Base-by-base conservation (phyloP, 495 filamentous ascomycete species). In the Oleoguttula mirabilis region DNA sequence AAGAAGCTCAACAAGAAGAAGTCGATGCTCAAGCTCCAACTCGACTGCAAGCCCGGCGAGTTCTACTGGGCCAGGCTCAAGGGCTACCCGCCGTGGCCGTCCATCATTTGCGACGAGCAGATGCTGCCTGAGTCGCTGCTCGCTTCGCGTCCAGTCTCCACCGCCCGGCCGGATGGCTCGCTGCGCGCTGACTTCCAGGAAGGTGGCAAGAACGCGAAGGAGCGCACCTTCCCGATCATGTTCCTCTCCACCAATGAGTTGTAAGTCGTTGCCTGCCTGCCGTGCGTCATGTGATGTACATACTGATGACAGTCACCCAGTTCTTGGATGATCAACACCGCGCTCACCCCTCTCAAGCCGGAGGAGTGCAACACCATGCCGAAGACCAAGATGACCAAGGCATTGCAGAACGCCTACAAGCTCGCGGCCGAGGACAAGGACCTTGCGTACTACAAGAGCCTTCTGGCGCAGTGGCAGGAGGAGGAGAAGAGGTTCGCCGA, bases 221-320 rank as follows among this genome's bases (percentile, higher is more conserved):
- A 94, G 60, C 72, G 88, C 31, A 86, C 82, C 4, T 94, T 81
- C 59, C 85, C 88, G 2, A 77, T 95, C 48, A 94, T 94, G 87
- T 95, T 90, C 61, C 66, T 95, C 41, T 69, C 77, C 44, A 92
- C 86, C 40, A 92, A 94, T 58, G 85, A 94, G 69, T 95, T 95
- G 88, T 95, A 66, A 72, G 87, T 77, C 22, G 8, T 30, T 24
- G 19, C 25, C 20, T 20, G 30, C 16, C 33, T 30, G 7, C 19
- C 15, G 21, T 43, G 14, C 34, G 3, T 32, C 11, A 4, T 27
- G 10, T 39, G 15, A 37, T 11, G 2, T 17, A 19, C 33, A 42
- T 36, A 21, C 36, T 48, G 19, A 49, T 19, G 32, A 31, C 4
- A 14, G 12, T 32, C 4, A 43, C 24, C 48, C 50, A 95, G 88